Conservation (phyloP, 768 basidiomycete genomes). For the Mrakia hoshinonis region DNA sequence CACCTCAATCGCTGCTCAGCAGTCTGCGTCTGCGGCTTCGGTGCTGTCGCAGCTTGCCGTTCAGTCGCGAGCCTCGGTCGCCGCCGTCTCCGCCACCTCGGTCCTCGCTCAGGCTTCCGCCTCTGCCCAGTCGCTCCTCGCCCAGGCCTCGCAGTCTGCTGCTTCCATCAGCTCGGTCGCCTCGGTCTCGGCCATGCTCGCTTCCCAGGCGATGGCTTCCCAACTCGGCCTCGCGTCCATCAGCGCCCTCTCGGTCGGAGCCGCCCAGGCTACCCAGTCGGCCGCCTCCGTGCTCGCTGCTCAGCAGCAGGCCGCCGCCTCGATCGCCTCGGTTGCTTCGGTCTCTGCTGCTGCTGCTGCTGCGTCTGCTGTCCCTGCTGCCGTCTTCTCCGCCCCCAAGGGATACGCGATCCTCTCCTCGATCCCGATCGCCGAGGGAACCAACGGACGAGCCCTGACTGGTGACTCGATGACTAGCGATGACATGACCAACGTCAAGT, state of each 20-base stretch:
- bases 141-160: constrained; percentile 5
- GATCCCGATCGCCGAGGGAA: constrained; percentile 10
- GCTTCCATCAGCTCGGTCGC: constrained; percentile 13
- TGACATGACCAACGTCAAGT: constrained; percentile 33
- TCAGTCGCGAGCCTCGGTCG: constrained; percentile 7
- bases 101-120: background rate
- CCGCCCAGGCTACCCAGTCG: background rate
- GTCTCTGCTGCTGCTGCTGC: background rate
- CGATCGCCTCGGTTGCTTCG: constrained; percentile 11
- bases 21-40: too few species aligned
- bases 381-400: background rate
- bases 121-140: constrained; percentile 5
- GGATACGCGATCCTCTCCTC: background rate
- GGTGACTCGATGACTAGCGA: constrained; percentile 27
- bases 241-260: background rate
- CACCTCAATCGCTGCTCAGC: background rate
- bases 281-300: background rate
- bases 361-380: background rate
- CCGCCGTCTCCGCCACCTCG: background rate
- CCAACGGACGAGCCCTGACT: constrained; percentile 31
- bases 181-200: background rate
- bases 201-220: background rate
- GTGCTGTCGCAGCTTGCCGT: background rate
- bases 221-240: background rate
- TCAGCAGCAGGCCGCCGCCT: constrained; percentile 2